These are phyloP conservation scores for Vaccinium vitisidaea DNA, from an alignment of 148 eudicot genomes.

Conservation along the genomic window DNA sequence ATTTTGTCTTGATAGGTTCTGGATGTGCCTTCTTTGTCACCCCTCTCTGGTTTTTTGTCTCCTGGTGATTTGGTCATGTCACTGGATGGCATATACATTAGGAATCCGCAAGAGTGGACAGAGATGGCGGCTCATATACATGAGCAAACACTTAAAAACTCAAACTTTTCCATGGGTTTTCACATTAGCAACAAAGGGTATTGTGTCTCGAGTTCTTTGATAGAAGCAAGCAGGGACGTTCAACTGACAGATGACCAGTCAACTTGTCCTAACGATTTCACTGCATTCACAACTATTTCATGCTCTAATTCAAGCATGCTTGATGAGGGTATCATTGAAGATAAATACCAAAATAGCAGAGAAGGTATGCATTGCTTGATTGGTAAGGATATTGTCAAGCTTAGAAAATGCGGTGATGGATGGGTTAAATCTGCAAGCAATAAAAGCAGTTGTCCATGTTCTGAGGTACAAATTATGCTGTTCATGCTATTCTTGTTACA, in stretches of 20 bases:
- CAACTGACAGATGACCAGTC: conserved; percentile 36
- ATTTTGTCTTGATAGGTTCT: conserved; percentile 50
- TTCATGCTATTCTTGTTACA: background rate
- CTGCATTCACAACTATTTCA: conserved; percentile 51
- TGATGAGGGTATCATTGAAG: conserved; percentile 26
- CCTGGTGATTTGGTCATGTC: conserved; percentile 71
- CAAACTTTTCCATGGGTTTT: conserved; percentile 22
- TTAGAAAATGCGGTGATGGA: conserved; percentile 60
- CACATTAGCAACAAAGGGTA: conserved; percentile 44
- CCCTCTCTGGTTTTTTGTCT: conserved; percentile 60
- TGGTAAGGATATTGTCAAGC: conserved; percentile 60
- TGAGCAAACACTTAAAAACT: conserved; percentile 35
- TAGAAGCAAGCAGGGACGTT: conserved; percentile 43
- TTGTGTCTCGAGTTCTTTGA: conserved; percentile 58
- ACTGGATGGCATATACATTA: conserved; percentile 54
- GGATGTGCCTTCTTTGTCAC: conserved; percentile 62
- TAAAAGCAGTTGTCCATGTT: conserved; percentile 55
- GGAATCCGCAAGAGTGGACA: conserved; percentile 57
- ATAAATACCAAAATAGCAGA: conserved; percentile 22
- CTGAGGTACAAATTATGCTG: conserved; percentile 47
- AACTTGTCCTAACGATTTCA: conserved; percentile 58
- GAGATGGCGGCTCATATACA: conserved; percentile 43
- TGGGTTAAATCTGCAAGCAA: conserved; percentile 31
- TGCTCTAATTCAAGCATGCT: conserved; percentile 45
- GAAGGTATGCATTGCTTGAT: conserved; percentile 54